A percentile compares a stretch with the other conserved stretches of the same genome.
Conservation (phyloP, 2,329 filamentous ascomycete species). For the Coniochaeta sp. region DNA sequence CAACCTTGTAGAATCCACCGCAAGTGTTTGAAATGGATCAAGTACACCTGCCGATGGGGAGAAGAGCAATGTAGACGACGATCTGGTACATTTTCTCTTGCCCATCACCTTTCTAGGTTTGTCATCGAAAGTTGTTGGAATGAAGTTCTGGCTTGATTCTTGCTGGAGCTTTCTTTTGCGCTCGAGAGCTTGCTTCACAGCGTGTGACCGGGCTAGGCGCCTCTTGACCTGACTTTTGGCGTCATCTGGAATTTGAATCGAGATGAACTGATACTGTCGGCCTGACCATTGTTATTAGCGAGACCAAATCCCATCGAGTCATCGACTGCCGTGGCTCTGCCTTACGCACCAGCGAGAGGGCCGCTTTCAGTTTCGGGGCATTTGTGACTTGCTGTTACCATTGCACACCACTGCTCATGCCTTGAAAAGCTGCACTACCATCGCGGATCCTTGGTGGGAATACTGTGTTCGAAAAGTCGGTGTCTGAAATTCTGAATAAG, state of each 20-base stretch:
- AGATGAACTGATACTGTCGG: not conserved
- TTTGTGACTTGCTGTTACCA: too few relatives aligned
- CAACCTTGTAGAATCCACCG: constrained; percentile 1
- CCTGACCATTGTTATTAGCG: not conserved
- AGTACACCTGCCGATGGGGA: not conserved
- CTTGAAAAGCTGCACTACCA: too few relatives aligned
- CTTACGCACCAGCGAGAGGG: not conserved
- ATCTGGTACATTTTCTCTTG: not conserved
- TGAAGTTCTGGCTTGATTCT: not conserved
- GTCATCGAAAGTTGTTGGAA: not conserved
- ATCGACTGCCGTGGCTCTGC: not conserved
- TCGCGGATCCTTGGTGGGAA: not conserved
- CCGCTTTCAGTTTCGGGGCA: not conserved
- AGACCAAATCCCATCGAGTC: too few relatives aligned
- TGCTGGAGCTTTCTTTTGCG: not conserved
- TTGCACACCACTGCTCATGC: too few relatives aligned
- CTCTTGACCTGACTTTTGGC: not conserved
- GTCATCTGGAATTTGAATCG: not conserved
- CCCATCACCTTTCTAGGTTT: not conserved
- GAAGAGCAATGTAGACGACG: not conserved
- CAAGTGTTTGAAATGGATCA: constrained; percentile 3
- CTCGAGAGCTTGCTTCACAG: constrained; percentile 3
- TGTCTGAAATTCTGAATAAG: not conserved
- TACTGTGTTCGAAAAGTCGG: not conserved
- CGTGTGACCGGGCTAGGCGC: constrained; percentile 2